phyloP scores from a whole-genome alignment of 1,139 yeast genomes.

The Geotrichum klebahnii region DNA sequence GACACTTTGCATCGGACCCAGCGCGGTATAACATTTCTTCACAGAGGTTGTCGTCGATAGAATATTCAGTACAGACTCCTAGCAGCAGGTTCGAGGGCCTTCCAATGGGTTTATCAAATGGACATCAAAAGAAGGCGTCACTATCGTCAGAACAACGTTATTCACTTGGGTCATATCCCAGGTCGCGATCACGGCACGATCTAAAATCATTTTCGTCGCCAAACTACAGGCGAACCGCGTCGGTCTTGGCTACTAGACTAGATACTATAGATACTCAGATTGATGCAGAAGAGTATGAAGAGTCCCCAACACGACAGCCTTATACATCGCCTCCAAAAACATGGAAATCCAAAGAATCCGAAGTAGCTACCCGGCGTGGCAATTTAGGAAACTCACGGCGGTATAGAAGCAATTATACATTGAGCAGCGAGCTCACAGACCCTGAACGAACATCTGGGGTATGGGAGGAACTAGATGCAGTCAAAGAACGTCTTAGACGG shows the following conservation, averaged over 20 bases:
- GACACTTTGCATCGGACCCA: no score
- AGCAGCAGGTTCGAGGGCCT: neutral
- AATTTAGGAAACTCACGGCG: neutral
- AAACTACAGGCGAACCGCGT: neutral
- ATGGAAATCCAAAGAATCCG: neutral
- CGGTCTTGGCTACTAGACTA: neutral
- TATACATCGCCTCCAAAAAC: no score
- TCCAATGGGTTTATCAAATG: neutral
- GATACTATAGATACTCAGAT: neutral
- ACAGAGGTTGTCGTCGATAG: neutral
- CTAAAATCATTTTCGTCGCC: neutral
- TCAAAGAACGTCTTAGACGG: slow-evolving; percentile 21
- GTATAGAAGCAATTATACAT: neutral
- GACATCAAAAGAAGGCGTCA: neutral
- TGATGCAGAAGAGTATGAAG: neutral
- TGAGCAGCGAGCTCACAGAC: neutral
- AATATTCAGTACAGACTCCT: neutral
- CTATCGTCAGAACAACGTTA: no score
- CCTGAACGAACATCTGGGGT: neutral
- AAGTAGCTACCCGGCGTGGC: neutral
- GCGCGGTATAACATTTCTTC: no score
- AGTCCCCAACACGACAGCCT: no score
- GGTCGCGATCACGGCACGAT: neutral
- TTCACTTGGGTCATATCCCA: no score
- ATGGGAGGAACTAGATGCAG: slow-evolving; percentile 24